Conservation (phyloP, 805 yeast species). For the Candida suzukii region DNA sequence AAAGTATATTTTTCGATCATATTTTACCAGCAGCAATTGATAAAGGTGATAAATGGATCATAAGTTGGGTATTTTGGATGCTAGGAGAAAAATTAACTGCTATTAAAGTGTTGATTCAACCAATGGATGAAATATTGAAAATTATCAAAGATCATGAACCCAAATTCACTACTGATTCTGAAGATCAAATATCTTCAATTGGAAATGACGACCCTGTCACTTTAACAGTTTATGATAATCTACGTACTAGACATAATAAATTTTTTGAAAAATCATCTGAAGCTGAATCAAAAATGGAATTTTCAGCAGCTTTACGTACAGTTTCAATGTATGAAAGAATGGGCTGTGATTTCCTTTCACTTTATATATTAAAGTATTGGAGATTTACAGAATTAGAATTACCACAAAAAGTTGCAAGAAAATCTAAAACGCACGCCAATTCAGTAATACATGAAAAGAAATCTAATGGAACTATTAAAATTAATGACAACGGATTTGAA, state of each 20-base stretch:
- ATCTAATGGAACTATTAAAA: too few relatives aligned
- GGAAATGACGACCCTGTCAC: slow-evolving; percentile 72
- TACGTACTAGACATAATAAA: slow-evolving; percentile 46
- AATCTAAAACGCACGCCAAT: too few relatives aligned
- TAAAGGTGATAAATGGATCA: slow-evolving; percentile 71
- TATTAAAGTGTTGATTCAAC: slow-evolving; percentile 56
- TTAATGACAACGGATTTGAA: too few relatives aligned
- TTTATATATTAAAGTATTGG: slow-evolving; percentile 64
- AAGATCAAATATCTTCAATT: slow-evolving; percentile 11
- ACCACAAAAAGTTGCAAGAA: not conserved
- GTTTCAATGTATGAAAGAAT: slow-evolving; percentile 67
- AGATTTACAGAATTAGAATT: slow-evolving; percentile 30
- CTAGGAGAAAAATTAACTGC: slow-evolving; percentile 41
- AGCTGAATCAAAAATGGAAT: slow-evolving; percentile 42
- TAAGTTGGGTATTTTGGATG: slow-evolving; percentile 77
- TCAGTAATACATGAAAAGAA: too few relatives aligned
- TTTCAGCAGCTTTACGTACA: slow-evolving; percentile 52
- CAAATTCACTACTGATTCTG: slow-evolving; percentile 22
- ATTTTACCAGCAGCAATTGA: slow-evolving; percentile 51
- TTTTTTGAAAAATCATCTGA: slow-evolving; percentile 44
- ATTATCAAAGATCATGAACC: slow-evolving; percentile 22
- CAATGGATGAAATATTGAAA: slow-evolving; percentile 34
- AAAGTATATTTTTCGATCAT: slow-evolving; percentile 38
- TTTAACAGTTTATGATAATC: slow-evolving; percentile 52
- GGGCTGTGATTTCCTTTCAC: slow-evolving; percentile 84